A percentile compares a stretch with the other conserved stretches of the same genome.
These are phyloP conservation scores for Chaetomiaceae sp. DNA, from an alignment of 2,329 filamentous ascomycete genomes.

Conservation along the genomic window DNA sequence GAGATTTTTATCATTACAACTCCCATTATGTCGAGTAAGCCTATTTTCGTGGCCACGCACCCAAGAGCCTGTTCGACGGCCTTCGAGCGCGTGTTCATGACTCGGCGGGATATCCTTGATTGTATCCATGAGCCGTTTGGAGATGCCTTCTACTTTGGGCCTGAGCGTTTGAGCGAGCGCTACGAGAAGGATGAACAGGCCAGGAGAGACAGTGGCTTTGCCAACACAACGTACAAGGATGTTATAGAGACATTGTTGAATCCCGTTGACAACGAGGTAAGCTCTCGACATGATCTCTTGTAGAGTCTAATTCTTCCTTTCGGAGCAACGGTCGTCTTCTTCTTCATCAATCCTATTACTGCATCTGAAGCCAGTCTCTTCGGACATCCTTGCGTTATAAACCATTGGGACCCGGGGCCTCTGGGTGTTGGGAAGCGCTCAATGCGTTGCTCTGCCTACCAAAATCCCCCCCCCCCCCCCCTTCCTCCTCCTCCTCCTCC, in stretches of 20 bases:
- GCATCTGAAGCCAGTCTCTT: no score
- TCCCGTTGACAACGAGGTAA: slow-evolving; percentile 68
- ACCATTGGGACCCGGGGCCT: no score
- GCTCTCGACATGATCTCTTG: no score
- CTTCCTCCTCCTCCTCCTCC: no score
- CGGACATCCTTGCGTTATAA: no score
- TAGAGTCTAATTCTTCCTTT: no score
- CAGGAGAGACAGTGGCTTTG: slow-evolving; percentile 60
- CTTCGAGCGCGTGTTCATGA: slow-evolving; percentile 98
- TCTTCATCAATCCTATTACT: no score
- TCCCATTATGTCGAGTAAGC: slow-evolving; percentile 63
- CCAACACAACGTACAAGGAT: slow-evolving; percentile 66
- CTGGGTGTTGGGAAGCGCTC: no score
- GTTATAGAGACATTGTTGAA: slow-evolving; percentile 70
- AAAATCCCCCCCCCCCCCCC: no score
- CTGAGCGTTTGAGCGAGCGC: slow-evolving; percentile 75
- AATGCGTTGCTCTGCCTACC: no score
- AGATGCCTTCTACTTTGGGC: slow-evolving; percentile 93
- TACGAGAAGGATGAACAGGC: slow-evolving; percentile 64
- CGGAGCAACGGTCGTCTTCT: no score
- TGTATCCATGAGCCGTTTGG: slow-evolving; percentile 96
- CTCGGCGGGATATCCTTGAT: slow-evolving; percentile 71
- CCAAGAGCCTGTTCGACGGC: slow-evolving; percentile 94
- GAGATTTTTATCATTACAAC: background rate
- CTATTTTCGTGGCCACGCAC: slow-evolving; percentile 90